Evolutionary conservation across 768 basidiomycete species (phyloP).

Genomic region (Rhodotorula kratochvilovae): DNA sequence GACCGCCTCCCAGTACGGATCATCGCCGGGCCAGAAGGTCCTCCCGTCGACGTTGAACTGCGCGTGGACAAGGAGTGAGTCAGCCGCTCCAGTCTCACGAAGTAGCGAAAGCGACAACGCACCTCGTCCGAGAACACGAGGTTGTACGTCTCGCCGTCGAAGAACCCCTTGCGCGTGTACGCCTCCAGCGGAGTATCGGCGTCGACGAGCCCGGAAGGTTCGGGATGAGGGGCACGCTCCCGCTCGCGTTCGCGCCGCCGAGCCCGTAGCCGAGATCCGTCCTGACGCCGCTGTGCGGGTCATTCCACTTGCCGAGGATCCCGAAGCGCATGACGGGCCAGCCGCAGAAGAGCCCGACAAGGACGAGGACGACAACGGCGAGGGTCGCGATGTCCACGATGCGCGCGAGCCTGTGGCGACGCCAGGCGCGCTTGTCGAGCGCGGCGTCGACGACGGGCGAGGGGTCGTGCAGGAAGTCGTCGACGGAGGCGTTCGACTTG

Average conservation of each 20-base stretch:
- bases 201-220: constrained; percentile 71
- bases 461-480: constrained; percentile 34
- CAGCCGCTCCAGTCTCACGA: no score
- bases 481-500: constrained; percentile 31
- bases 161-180: constrained; percentile 49
- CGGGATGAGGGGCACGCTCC: constrained; percentile 75
- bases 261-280: constrained; percentile 60
- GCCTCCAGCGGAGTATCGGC: constrained; percentile 58
- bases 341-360: constrained; percentile 77
- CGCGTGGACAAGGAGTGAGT: no score
- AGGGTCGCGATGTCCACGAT: constrained; percentile 72
- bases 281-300: not conserved
- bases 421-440: constrained; percentile 52
- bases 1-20: constrained; percentile 49
- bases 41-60: constrained; percentile 64
- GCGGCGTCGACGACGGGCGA: constrained; percentile 50
- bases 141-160: constrained; percentile 69
- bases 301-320: constrained; percentile 4
- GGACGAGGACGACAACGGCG: constrained; percentile 60
- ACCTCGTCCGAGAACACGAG: constrained; percentile 81
- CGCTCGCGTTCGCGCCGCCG: constrained; percentile 77
- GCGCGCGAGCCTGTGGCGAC: constrained; percentile 72
- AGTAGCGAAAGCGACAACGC: not conserved
- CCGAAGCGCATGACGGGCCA: constrained; percentile 60
- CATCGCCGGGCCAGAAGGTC: constrained; percentile 59